Evolutionary conservation across 257 asterid species (phyloP).

Genomic region (Catharanthus roseus): DNA sequence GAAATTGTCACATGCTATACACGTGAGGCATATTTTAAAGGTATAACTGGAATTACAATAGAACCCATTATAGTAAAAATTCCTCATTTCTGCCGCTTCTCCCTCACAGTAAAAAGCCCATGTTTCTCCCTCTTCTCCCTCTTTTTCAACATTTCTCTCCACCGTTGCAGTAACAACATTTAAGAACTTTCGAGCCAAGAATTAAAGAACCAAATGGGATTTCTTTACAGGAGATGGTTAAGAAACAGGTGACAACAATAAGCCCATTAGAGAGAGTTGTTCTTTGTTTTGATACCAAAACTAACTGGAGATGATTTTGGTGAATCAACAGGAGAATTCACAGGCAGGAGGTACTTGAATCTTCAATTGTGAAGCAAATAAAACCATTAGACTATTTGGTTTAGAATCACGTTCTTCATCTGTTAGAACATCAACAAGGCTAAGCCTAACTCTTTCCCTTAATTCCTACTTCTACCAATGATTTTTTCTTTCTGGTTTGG

Average conservation of each 20-base stretch:
- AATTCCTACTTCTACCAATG: conserved; percentile 45
- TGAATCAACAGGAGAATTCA: conserved; percentile 37
- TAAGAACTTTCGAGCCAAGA: no score
- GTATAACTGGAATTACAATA: no score
- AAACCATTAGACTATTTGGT: conserved; percentile 39
- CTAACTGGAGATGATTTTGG: conserved; percentile 64
- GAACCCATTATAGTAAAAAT: no score
- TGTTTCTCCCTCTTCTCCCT: no score
- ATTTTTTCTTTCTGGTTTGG: conserved; percentile 39
- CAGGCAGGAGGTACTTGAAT: conserved; percentile 58
- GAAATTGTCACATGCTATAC: no score
- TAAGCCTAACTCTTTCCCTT: conserved; percentile 45
- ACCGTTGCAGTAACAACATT: no score
- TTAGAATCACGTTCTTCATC: conserved; percentile 44
- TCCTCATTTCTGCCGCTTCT: no score
- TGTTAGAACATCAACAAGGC: conserved; percentile 54
- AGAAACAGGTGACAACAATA: conserved; percentile 38
- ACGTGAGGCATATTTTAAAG: no score
- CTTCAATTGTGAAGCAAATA: conserved; percentile 78
- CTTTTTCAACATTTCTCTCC: no score
- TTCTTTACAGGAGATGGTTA: conserved; percentile 41
- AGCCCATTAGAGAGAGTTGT: conserved; percentile 34
- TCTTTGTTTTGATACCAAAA: conserved; percentile 70
- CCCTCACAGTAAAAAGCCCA: no score
- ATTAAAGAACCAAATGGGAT: conserved; percentile 11